phyloP scores from a whole-genome alignment of 768 basidiomycete species.

The Dictyophora rubrovolvata region DNA sequence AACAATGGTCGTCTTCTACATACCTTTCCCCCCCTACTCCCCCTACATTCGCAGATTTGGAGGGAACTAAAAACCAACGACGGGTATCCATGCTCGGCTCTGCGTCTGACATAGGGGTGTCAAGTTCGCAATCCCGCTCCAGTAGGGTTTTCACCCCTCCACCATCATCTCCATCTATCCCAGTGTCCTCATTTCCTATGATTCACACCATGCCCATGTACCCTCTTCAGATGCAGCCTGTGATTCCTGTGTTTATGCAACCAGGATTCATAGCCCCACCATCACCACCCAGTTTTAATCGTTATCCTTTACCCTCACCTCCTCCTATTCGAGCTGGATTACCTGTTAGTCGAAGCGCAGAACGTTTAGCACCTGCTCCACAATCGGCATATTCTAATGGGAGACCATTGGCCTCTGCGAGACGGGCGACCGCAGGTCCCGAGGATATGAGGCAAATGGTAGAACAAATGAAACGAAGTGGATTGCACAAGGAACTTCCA shows the following conservation, averaged over 20 bases:
- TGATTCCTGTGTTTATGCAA: background rate
- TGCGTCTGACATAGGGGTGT: background rate
- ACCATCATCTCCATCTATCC: background rate
- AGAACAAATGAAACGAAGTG: background rate
- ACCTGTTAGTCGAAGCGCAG: conserved; percentile 3
- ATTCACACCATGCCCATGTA: background rate
- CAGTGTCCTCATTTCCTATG: background rate
- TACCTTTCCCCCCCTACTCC: background rate
- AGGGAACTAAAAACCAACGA: background rate
- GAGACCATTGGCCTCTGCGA: background rate
- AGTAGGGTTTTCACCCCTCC: background rate
- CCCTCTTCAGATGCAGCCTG: background rate
- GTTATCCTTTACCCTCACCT: background rate
- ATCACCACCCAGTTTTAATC: background rate
- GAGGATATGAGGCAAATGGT: background rate
- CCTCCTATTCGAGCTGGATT: background rate
- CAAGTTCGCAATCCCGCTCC: background rate
- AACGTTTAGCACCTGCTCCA: background rate
- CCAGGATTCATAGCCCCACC: background rate
- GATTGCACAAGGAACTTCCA: background rate
- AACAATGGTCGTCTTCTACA: background rate
- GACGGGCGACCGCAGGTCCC: background rate
- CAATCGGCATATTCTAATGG: background rate
- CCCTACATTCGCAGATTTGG: background rate
- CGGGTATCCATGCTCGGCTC: background rate